Percentiles rank a stretch among this genome's conserved stretches.
phyloP scores from a whole-genome alignment of 805 yeast genomes.

The Candida ipomoeae region DNA sequence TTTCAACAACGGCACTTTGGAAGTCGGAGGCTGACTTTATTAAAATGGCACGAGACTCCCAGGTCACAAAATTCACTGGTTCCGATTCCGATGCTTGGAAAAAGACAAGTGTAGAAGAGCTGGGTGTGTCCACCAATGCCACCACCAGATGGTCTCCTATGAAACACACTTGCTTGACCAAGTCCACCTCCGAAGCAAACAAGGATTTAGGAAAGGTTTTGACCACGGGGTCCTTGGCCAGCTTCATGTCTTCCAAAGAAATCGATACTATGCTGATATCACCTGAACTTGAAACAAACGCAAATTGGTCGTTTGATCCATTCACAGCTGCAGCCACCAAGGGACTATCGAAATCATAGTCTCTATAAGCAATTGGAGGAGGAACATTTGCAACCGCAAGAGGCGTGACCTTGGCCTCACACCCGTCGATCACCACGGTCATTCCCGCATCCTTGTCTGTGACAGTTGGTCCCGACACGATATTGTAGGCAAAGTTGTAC shows the following conservation, averaged over 20 bases:
- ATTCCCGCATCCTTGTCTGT: slow-evolving; percentile 74
- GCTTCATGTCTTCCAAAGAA: slow-evolving; percentile 44
- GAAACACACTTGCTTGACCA: slow-evolving; percentile 62
- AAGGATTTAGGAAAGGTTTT: slow-evolving; percentile 25
- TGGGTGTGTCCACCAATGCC: slow-evolving; percentile 54
- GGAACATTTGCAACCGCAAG: slow-evolving; percentile 83
- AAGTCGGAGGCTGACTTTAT: slow-evolving; percentile 54
- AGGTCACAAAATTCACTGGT: slow-evolving; percentile 5
- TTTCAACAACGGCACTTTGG: slow-evolving; percentile 50
- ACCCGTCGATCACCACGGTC: slow-evolving; percentile 78
- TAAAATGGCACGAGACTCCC: slow-evolving; percentile 46
- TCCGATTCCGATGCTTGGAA: slow-evolving; percentile 42
- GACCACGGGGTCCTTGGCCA: slow-evolving; percentile 45
- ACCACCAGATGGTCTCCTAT: slow-evolving; percentile 49
- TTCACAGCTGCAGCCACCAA: slow-evolving; percentile 65
- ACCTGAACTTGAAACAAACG: slow-evolving; percentile 48
- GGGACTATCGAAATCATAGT: slow-evolving; percentile 47
- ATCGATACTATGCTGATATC: slow-evolving; percentile 36
- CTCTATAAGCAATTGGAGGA: slow-evolving; percentile 84
- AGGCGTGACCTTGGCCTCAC: slow-evolving; percentile 70
- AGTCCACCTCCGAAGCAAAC: slow-evolving; percentile 40
- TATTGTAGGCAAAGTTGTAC: slow-evolving; percentile 61
- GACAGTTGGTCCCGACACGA: slow-evolving; percentile 63
- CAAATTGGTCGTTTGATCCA: slow-evolving; percentile 53
- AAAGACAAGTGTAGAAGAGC: slow-evolving; percentile 47